Evolutionary conservation across 768 basidiomycete species (phyloP).

Genomic region (Phylloporus sp.): DNA sequence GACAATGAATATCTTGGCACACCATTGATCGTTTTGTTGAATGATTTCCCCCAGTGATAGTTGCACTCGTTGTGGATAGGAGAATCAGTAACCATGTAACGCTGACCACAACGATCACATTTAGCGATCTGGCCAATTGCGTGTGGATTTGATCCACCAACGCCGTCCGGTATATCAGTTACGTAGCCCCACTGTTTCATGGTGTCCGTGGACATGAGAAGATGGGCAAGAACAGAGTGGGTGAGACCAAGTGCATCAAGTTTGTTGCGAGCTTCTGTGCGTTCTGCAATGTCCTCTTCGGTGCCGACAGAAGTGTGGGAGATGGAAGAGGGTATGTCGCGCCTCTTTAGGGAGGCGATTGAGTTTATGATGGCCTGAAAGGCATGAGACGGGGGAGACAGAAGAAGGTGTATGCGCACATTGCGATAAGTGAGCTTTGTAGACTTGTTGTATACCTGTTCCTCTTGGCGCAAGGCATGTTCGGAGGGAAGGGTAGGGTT

Average conservation of each 20-base stretch:
- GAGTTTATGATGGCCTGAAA: constrained; percentile 49
- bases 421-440: constrained; percentile 82
- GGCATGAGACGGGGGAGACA: constrained; percentile 10
- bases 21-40: constrained; percentile 65
- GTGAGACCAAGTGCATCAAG: constrained; percentile 53
- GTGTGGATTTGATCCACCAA: constrained; percentile 61
- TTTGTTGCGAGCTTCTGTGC: constrained; percentile 52
- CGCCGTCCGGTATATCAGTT: constrained; percentile 58
- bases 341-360: constrained; percentile 49
- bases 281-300: constrained; percentile 55
- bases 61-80: constrained; percentile 62
- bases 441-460: constrained; percentile 70
- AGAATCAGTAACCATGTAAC: constrained; percentile 62
- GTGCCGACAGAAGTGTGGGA: constrained; percentile 78
- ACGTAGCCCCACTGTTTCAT: constrained; percentile 71
- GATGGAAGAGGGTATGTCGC: constrained; percentile 50
- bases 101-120: constrained; percentile 77
- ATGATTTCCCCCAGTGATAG: constrained; percentile 80
- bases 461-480: constrained; percentile 80
- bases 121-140: constrained; percentile 56
- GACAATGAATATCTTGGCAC: constrained; percentile 12
- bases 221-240: constrained; percentile 47
- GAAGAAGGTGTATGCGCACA: constrained; percentile 39
- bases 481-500: constrained; percentile 66
- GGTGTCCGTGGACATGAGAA: constrained; percentile 55